These are phyloP conservation scores for Ustilago vetiveriae DNA, from an alignment of 1,284 basidiomycete species.

Conservation along the genomic window DNA sequence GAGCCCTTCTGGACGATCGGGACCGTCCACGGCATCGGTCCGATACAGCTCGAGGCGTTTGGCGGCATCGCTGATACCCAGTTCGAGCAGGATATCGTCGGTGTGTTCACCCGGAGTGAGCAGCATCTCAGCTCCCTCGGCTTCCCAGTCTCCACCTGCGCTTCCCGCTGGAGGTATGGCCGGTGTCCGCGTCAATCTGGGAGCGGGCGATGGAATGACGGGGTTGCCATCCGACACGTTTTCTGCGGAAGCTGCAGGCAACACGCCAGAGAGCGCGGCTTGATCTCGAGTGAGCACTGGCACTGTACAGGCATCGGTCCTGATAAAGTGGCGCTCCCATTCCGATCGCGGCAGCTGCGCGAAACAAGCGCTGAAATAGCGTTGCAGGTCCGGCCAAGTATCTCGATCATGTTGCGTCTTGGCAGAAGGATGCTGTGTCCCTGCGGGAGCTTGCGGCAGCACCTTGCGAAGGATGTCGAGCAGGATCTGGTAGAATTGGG, in stretches of 20 bases:
- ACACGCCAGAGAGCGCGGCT: conserved; percentile 48
- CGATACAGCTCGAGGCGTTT: conserved; percentile 40
- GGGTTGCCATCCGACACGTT: conserved; percentile 42
- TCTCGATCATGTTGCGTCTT: conserved; percentile 71
- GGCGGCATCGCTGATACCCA: conserved; percentile 30
- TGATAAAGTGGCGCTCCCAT: conserved; percentile 77
- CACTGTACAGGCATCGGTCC: conserved; percentile 79
- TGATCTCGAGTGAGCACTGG: conserved; percentile 73
- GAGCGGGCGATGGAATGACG: conserved; percentile 62
- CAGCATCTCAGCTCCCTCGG: conserved; percentile 37
- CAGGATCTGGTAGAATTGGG: conserved; percentile 46
- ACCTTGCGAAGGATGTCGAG: conserved; percentile 46
- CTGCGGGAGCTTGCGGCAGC: conserved; percentile 26
- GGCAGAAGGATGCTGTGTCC: conserved; percentile 68
- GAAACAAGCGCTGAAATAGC: conserved; percentile 76
- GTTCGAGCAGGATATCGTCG: conserved; percentile 53
- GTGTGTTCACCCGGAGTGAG: conserved; percentile 64
- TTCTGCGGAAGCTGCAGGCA: conserved; percentile 29
- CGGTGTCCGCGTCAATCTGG: conserved; percentile 61
- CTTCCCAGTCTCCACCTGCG: conserved; percentile 34
- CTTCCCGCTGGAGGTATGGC: conserved; percentile 45
- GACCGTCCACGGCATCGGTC: conserved; percentile 49
- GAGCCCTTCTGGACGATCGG: conserved; percentile 35
- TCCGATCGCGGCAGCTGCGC: conserved; percentile 73
- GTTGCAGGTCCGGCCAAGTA: conserved; percentile 74